phyloP scores from a whole-genome alignment of 352 stramenopile species.

The Peronospora destructor region DNA sequence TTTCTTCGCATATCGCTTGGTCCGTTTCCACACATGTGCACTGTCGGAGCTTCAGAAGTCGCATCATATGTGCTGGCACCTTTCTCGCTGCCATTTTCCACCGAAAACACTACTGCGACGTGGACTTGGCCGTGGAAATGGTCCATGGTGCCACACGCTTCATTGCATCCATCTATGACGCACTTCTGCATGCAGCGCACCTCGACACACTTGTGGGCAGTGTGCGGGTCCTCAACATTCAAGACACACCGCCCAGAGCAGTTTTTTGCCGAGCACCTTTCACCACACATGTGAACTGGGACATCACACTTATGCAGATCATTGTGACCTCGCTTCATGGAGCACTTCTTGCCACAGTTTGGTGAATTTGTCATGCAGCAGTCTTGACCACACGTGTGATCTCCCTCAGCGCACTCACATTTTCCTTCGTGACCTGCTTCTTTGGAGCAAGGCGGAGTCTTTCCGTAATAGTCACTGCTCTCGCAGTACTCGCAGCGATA shows the following conservation, averaged over 20 bases:
- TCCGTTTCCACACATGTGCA: slow-evolving; percentile 54
- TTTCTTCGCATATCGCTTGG: slow-evolving; percentile 46
- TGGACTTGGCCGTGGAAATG: slow-evolving; percentile 65
- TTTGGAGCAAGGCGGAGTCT: slow-evolving; percentile 40
- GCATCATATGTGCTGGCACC: slow-evolving; percentile 34
- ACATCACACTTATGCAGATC: slow-evolving; percentile 51
- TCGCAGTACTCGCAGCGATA: slow-evolving; percentile 49
- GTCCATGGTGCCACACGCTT: slow-evolving; percentile 38
- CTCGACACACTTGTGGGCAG: slow-evolving; percentile 56
- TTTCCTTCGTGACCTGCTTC: slow-evolving; percentile 54
- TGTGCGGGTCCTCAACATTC: slow-evolving; percentile 44
- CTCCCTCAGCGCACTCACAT: slow-evolving; percentile 52
- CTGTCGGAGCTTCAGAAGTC: slow-evolving; percentile 27
- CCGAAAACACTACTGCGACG: slow-evolving; percentile 37
- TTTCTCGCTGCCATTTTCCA: slow-evolving; percentile 43
- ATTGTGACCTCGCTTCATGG: slow-evolving; percentile 36
- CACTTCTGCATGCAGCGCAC: slow-evolving; percentile 52
- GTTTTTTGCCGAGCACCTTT: slow-evolving; percentile 35
- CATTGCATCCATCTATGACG: slow-evolving; percentile 50
- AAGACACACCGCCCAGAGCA: slow-evolving; percentile 46
- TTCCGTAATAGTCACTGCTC: slow-evolving; percentile 12
- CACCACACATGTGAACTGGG: slow-evolving; percentile 45
- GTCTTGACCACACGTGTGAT: slow-evolving; percentile 53
- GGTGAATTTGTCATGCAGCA: slow-evolving; percentile 37
- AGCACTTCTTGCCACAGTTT: slow-evolving; percentile 53